Percentiles rank a stretch among this genome's conserved stretches.
These are phyloP conservation scores for Coniophora puteana DNA, from an alignment of 1,284 basidiomycete species.

Conservation along the genomic window DNA sequence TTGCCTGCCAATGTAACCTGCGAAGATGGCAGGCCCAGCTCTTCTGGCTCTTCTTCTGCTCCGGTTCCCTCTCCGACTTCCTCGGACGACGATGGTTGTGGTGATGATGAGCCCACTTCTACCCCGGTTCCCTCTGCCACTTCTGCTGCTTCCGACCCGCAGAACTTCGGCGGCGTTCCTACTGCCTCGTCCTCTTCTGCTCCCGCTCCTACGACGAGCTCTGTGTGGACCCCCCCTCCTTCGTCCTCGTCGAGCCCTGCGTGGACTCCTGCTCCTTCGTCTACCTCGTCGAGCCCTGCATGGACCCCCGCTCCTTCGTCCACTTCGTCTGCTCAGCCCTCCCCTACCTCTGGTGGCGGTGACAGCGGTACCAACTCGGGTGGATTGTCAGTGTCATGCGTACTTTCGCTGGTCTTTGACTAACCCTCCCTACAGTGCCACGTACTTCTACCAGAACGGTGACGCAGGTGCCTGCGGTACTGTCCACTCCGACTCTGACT, in stretches of 20 bases:
- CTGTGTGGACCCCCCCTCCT: neutral
- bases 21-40: constrained; percentile 20
- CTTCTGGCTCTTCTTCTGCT: constrained; percentile 14
- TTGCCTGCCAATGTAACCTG: constrained; percentile 13
- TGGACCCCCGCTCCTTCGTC: constrained; percentile 6
- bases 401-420: constrained; percentile 11
- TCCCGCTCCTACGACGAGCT: constrained; percentile 10
- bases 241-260: neutral
- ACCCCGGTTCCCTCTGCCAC: constrained; percentile 24
- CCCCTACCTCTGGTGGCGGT: constrained; percentile 16
- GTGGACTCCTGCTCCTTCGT: constrained; percentile 8
- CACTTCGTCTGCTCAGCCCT: constrained; percentile 17
- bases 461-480: constrained; percentile 72
- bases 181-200: constrained; percentile 11
- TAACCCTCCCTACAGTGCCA: constrained; percentile 44
- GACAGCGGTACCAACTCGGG: constrained; percentile 23
- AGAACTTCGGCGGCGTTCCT: constrained; percentile 8
- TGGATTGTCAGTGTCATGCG: constrained; percentile 45
- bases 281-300: constrained; percentile 19
- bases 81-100: constrained; percentile 9
- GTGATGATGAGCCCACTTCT: constrained; percentile 9
- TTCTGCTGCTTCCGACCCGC: constrained; percentile 13
- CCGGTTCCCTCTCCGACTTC: constrained; percentile 15
- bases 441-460: constrained; percentile 71
- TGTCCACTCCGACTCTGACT: constrained; percentile 59